Evolutionary conservation across 495 filamentous ascomycete species (phyloP).

Genomic region (Chaetomium fimeti): DNA sequence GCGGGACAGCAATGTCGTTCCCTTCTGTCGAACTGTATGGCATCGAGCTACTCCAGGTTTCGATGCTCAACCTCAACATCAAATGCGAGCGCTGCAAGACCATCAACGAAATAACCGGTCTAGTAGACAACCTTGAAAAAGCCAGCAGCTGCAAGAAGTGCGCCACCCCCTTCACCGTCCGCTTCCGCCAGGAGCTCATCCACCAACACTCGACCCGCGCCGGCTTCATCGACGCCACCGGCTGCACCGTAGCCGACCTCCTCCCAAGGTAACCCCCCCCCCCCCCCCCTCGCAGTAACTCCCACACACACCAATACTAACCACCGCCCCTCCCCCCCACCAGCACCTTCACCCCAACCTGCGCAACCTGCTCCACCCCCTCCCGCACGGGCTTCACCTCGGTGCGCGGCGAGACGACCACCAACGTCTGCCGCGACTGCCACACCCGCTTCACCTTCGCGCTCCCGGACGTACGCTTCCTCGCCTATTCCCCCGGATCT

Average conservation of each 20-base stretch:
- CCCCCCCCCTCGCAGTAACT: conserved; percentile 10
- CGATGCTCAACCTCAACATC: conserved; percentile 65
- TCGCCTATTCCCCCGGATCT: conserved; percentile 61
- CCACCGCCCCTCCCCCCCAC: background rate
- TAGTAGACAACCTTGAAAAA: conserved; percentile 51
- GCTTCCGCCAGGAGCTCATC: conserved; percentile 71
- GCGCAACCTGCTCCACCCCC: conserved; percentile 71
- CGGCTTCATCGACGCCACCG: conserved; percentile 79
- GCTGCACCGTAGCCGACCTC: conserved; percentile 76
- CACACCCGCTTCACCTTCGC: conserved; percentile 82
- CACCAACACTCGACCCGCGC: conserved; percentile 74
- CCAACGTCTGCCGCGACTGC: conserved; percentile 77
- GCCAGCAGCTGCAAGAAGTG: conserved; percentile 71
- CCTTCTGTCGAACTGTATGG: conserved; percentile 77
- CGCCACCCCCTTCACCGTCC: conserved; percentile 62
- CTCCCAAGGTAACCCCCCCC: conserved; percentile 59
- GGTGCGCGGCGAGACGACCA: conserved; percentile 72
- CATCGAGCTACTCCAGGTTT: conserved; percentile 76
- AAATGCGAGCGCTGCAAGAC: conserved; percentile 88
- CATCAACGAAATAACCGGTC: conserved; percentile 64
- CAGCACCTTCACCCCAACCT: conserved; percentile 81
- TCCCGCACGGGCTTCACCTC: conserved; percentile 62
- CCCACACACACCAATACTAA: conserved; percentile 8
- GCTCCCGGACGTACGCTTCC: conserved; percentile 77
- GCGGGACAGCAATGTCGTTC: conserved; percentile 76